Evolutionary conservation across 2,329 filamentous ascomycete genomes (phyloP).

Genomic region (Helotiales sp.): DNA sequence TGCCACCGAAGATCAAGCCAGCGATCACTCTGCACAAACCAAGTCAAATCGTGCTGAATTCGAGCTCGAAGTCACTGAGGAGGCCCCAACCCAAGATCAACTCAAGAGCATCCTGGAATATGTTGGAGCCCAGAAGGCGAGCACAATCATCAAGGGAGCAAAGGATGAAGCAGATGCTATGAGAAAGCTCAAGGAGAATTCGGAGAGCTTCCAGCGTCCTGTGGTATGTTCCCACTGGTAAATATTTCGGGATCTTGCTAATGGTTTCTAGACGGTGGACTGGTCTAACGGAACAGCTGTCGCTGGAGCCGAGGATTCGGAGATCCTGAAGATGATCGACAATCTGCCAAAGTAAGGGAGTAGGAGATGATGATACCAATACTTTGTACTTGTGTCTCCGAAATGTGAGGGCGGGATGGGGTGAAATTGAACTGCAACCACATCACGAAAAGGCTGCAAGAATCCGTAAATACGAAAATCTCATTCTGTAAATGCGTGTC

Average conservation of each 20-base stretch:
- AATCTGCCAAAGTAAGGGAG: conserved; percentile 50
- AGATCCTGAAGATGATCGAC: conserved; percentile 82
- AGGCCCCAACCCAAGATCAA: conserved; percentile 80
- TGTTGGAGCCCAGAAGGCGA: conserved; percentile 64
- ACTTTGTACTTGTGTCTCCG: conserved; percentile 14
- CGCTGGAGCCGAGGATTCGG: conserved; percentile 80
- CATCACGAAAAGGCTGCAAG: not conserved
- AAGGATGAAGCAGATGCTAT: conserved; percentile 76
- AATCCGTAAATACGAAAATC: not conserved
- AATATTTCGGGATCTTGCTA: conserved; percentile 31
- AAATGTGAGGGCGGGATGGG: not conserved
- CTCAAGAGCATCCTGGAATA: conserved; percentile 85
- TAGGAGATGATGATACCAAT: conserved; percentile 20
- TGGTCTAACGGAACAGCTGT: conserved; percentile 90
- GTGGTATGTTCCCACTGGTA: conserved; percentile 62
- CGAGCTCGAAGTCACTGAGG: conserved; percentile 83
- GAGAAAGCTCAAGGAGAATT: conserved; percentile 74
- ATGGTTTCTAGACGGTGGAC: conserved; percentile 68
- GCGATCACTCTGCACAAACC: conserved; percentile 65
- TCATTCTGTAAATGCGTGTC: not conserved
- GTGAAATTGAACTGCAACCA: conserved; percentile 2
- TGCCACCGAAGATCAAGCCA: conserved; percentile 76
- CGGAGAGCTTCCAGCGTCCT: conserved; percentile 72
- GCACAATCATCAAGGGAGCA: conserved; percentile 76
- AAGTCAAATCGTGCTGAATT: conserved; percentile 66